phyloP scores from a whole-genome alignment of 1,284 basidiomycete species.

The Fomitopsis palustris region DNA sequence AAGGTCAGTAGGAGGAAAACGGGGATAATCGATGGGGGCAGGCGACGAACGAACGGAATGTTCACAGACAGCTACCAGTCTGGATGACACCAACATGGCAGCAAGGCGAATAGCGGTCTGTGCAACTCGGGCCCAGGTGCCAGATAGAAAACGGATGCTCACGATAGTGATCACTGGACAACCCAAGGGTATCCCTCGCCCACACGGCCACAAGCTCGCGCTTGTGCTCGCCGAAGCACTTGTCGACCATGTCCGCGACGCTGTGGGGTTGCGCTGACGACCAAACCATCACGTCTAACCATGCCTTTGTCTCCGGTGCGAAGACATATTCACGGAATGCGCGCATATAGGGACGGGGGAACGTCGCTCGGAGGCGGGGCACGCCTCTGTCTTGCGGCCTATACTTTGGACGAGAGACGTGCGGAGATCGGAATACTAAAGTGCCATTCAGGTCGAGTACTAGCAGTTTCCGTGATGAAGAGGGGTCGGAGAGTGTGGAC shows the following conservation, averaged over 20 bases:
- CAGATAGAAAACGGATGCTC: slow-evolving; percentile 25
- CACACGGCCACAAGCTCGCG: slow-evolving; percentile 60
- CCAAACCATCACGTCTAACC: slow-evolving; percentile 86
- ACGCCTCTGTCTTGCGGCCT: slow-evolving; percentile 12
- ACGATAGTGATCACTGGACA: slow-evolving; percentile 59
- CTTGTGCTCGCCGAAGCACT: slow-evolving; percentile 46
- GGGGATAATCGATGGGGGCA: not conserved
- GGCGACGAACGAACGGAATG: not conserved
- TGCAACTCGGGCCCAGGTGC: not conserved
- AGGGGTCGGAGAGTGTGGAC: slow-evolving; percentile 28
- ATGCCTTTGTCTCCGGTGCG: slow-evolving; percentile 46
- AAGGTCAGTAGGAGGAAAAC: not conserved
- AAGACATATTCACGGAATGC: slow-evolving; percentile 66
- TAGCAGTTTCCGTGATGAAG: slow-evolving; percentile 58
- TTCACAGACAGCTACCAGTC: not conserved
- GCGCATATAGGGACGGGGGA: slow-evolving; percentile 67
- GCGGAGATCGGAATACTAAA: slow-evolving; percentile 62
- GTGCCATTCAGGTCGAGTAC: slow-evolving; percentile 84
- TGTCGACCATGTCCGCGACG: slow-evolving; percentile 68
- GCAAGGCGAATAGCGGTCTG: not conserved
- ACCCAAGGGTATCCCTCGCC: slow-evolving; percentile 76
- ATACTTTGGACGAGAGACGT: slow-evolving; percentile 21
- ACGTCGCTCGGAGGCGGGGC: slow-evolving; percentile 40
- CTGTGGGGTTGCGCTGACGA: slow-evolving; percentile 81
- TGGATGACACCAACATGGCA: not conserved